A percentile compares a stretch with the other conserved stretches of the same genome.
Conservation (phyloP, 495 filamentous ascomycete species). For the Cairneyella variabilis region DNA sequence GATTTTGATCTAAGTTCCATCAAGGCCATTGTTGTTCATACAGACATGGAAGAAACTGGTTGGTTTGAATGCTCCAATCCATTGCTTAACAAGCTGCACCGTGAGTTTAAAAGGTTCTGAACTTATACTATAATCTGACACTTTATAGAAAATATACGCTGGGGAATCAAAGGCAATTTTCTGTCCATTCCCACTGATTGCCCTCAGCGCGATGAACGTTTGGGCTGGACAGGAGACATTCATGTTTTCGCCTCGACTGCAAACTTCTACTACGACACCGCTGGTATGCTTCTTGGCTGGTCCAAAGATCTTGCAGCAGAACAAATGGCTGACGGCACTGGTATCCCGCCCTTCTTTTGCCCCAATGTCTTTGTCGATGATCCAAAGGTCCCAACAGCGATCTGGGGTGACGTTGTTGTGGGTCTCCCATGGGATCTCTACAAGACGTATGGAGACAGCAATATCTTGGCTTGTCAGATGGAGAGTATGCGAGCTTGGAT, state of each 20-base stretch:
- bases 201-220: slow-evolving; percentile 50
- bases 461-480: slow-evolving; percentile 38
- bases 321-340: slow-evolving; percentile 6
- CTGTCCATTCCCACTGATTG: slow-evolving; percentile 51
- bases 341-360: slow-evolving; percentile 5
- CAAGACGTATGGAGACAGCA: slow-evolving; percentile 35
- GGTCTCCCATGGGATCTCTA: slow-evolving; percentile 41
- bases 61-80: slow-evolving; percentile 42
- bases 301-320: slow-evolving; percentile 27
- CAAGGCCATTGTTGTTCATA: slow-evolving; percentile 42
- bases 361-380: slow-evolving; percentile 9
- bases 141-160: slow-evolving; percentile 44
- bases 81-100: slow-evolving; percentile 44
- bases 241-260: slow-evolving; percentile 45
- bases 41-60: slow-evolving; percentile 45
- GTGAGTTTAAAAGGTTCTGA: no score
- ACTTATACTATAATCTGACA: no score
- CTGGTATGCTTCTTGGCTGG: slow-evolving; percentile 46
- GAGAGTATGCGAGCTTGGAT: slow-evolving; percentile 42
- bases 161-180: slow-evolving; percentile 53
- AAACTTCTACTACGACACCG: slow-evolving; percentile 44
- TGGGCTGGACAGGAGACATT: slow-evolving; percentile 54
- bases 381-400: slow-evolving; percentile 30
- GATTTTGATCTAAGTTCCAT: slow-evolving; percentile 19
- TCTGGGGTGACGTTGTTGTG: slow-evolving; percentile 46